Evolutionary conservation across 495 filamentous ascomycete species (phyloP).

Genomic region (Parmelia sp.): DNA sequence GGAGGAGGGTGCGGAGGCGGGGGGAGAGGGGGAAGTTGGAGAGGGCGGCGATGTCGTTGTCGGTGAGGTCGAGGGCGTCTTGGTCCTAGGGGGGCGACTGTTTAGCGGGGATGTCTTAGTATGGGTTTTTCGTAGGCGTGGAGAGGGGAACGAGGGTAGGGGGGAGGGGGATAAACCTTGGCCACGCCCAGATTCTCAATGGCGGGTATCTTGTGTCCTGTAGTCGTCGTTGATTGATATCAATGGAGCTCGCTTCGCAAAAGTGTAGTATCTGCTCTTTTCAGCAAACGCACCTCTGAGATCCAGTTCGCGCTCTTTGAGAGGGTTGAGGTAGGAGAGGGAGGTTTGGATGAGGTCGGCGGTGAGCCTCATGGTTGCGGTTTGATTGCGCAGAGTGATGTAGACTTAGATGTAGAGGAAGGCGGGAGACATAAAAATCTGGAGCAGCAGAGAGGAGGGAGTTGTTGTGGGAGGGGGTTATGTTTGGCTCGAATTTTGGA

Average conservation of each 20-base stretch:
- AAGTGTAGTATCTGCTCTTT: slow-evolving; percentile 97
- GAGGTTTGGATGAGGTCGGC: slow-evolving; percentile 86
- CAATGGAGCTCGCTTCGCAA: slow-evolving; percentile 69
- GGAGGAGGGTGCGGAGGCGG: slow-evolving; percentile 75
- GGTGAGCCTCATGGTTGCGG: slow-evolving; percentile 73
- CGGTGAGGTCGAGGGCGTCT: slow-evolving; percentile 95
- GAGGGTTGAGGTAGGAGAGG: slow-evolving; percentile 92
- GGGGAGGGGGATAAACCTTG: slow-evolving; percentile 54
- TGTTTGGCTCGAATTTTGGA: background rate
- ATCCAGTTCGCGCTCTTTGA: slow-evolving; percentile 97
- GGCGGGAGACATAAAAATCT: background rate
- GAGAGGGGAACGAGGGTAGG: background rate
- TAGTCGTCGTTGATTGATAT: slow-evolving; percentile 61
- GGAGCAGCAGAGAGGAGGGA: background rate
- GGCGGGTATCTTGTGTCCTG: slow-evolving; percentile 94
- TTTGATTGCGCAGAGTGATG: background rate
- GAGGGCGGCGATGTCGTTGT: slow-evolving; percentile 88
- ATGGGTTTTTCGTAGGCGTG: background rate
- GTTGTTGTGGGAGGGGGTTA: background rate
- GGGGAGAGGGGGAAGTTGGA: slow-evolving; percentile 93
- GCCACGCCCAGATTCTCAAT: slow-evolving; percentile 98
- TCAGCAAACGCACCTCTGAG: slow-evolving; percentile 95
- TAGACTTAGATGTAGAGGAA: background rate
- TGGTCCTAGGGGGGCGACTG: slow-evolving; percentile 49
- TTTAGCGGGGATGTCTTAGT: background rate